Percentiles rank a stretch among this genome's conserved stretches.
These are phyloP conservation scores for Xylaria acuta DNA, from an alignment of 495 filamentous ascomycete genomes.

Conservation along the genomic window DNA sequence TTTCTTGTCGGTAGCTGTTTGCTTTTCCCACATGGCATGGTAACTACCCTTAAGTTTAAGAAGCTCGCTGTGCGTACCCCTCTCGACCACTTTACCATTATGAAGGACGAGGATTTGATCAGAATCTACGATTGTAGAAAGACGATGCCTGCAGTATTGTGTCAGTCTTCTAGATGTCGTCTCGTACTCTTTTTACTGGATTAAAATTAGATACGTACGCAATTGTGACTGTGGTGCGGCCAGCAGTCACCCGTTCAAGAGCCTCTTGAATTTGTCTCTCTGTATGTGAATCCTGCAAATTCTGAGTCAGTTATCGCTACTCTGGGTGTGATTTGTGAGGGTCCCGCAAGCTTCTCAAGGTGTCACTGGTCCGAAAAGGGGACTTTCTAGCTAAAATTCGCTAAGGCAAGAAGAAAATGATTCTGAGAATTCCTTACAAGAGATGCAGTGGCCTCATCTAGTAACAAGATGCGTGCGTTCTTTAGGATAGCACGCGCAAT, in stretches of 20 bases:
- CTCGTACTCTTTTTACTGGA: not conserved
- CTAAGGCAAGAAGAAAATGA: not conserved
- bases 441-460: conserved; percentile 60
- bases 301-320: not conserved
- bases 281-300: conserved; percentile 61
- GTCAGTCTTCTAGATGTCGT: conserved; percentile 9
- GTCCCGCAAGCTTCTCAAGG: not conserved
- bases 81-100: conserved; percentile 75
- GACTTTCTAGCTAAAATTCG: not conserved
- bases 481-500: conserved; percentile 71
- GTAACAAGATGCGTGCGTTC: conserved; percentile 55
- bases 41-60: conserved; percentile 71
- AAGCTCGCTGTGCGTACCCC: conserved; percentile 76
- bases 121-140: conserved; percentile 81
- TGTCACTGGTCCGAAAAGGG: not conserved
- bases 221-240: conserved; percentile 69
- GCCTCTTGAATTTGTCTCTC: conserved; percentile 85
- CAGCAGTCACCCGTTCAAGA: conserved; percentile 69
- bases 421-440: conserved; percentile 30
- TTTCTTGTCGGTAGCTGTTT: conserved; percentile 75
- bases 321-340: not conserved
- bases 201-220: conserved; percentile 36
- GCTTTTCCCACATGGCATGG: conserved; percentile 83
- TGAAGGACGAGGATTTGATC: conserved; percentile 82
- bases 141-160: conserved; percentile 58